A percentile compares a stretch with the other conserved stretches of the same genome.
phyloP scores from a whole-genome alignment of 768 basidiomycete genomes.

The Boletus vinaceobasis region DNA sequence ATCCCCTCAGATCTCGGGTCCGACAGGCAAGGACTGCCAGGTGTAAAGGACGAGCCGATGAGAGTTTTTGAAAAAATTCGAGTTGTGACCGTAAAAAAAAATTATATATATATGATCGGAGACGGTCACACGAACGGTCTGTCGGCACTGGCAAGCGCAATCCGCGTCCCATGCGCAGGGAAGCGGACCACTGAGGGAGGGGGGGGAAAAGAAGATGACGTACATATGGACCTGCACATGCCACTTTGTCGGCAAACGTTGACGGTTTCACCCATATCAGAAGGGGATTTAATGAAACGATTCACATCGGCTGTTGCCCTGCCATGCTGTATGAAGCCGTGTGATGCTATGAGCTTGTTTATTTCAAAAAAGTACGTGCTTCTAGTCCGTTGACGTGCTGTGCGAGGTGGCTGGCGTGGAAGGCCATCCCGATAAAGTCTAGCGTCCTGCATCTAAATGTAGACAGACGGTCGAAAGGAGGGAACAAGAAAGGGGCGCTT shows the following conservation, averaged over 20 bases:
- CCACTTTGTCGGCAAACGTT: constrained; percentile 5
- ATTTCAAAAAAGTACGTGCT: constrained; percentile 4
- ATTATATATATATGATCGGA: neutral
- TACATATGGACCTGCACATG: neutral
- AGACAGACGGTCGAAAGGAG: neutral
- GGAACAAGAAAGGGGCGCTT: constrained; percentile 28
- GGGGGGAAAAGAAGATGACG: neutral
- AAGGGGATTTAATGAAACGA: neutral
- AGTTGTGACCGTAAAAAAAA: neutral
- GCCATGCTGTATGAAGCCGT: constrained; percentile 22
- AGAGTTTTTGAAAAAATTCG: neutral
- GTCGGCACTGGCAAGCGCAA: constrained; percentile 4
- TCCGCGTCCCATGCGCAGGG: neutral
- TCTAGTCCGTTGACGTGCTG: constrained; percentile 22
- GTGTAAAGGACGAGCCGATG: neutral
- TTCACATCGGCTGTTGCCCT: constrained; percentile 1
- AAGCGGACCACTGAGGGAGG: neutral
- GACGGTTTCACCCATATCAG: neutral
- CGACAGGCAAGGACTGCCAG: neutral
- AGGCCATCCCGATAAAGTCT: constrained; percentile 7
- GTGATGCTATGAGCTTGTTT: constrained; percentile 14
- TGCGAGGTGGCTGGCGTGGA: constrained; percentile 13
- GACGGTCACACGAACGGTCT: neutral
- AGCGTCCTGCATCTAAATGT: constrained; percentile 3
- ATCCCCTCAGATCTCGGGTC: neutral